Percentiles rank a stretch among this genome's conserved stretches.
Evolutionary conservation across 148 eudicot species (phyloP).

Genomic region (Vaccinium darrowii): DNA sequence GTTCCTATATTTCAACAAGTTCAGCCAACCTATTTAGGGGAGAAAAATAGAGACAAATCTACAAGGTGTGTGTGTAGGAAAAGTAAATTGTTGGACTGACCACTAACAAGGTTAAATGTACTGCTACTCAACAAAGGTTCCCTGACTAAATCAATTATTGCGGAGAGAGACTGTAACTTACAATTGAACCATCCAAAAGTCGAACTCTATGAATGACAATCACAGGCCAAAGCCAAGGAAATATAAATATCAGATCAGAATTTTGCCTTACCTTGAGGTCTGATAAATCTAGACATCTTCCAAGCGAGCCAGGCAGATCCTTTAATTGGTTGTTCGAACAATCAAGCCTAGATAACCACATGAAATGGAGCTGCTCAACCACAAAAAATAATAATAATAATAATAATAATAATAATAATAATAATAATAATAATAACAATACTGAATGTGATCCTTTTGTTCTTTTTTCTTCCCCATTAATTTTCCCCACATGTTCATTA

Average conservation of each 20-base stretch:
- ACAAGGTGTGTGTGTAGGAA: neutral
- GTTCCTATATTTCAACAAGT: neutral
- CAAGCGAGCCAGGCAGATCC: slow-evolving; percentile 72
- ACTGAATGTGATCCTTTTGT: neutral
- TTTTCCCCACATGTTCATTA: neutral
- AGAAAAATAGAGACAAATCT: neutral
- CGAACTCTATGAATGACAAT: neutral
- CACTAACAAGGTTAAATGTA: slow-evolving; percentile 6
- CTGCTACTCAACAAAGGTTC: slow-evolving; percentile 4
- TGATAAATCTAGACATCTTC: slow-evolving; percentile 65
- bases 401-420: too few relatives aligned
- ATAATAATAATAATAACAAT: neutral
- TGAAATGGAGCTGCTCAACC: slow-evolving; percentile 10
- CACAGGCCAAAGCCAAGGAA: neutral
- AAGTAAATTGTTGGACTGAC: neutral
- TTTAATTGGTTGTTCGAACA: slow-evolving; percentile 83
- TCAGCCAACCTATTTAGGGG: neutral
- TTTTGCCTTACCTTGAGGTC: slow-evolving; percentile 68
- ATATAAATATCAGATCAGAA: neutral
- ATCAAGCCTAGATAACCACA: slow-evolving; percentile 60
- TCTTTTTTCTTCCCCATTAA: neutral
- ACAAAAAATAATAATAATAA: neutral
- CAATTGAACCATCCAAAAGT: slow-evolving; percentile 9
- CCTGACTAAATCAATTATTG: neutral
- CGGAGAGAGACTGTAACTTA: neutral